phyloP scores from a whole-genome alignment of 805 yeast genomes.

The Cephaloascus fragrans region DNA sequence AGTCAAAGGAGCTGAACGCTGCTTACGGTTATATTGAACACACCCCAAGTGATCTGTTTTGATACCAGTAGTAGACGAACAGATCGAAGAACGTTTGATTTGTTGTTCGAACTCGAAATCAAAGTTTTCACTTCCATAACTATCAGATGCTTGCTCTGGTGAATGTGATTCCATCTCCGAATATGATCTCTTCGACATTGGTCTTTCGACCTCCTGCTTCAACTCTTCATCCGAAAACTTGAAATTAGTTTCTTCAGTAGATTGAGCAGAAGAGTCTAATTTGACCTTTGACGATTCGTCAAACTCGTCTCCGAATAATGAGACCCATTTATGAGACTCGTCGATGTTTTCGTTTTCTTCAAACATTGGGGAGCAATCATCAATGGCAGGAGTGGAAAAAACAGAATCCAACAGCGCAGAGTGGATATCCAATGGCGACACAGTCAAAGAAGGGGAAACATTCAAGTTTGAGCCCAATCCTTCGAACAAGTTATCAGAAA shows the following conservation, averaged over 20 bases:
- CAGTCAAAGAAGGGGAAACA: conserved; percentile 16
- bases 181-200: neutral
- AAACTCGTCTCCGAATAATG: conserved; percentile 35
- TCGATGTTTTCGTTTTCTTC: conserved; percentile 38
- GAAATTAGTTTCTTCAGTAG: too few species aligned
- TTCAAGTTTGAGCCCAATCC: conserved; percentile 1
- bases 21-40: conserved; percentile 70
- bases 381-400: conserved; percentile 24
- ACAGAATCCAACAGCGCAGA: conserved; percentile 43
- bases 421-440: conserved; percentile 45
- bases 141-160: too few species aligned
- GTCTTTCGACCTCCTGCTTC: neutral
- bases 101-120: too few species aligned
- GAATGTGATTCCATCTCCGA: neutral
- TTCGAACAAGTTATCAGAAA: too few species aligned
- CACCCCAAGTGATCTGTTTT: conserved; percentile 67
- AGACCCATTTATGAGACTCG: conserved; percentile 45
- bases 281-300: conserved; percentile 1
- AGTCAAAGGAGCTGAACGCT: conserved; percentile 57
- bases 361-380: conserved; percentile 49
- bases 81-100: conserved; percentile 1
- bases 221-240: too few species aligned
- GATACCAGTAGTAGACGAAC: conserved; percentile 5
- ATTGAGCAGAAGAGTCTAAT: too few species aligned
- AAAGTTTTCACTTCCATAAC: too few species aligned